Conservation (phyloP, 2,329 filamentous ascomycete genomes). For the Myriosclerotinia curreyana region DNA sequence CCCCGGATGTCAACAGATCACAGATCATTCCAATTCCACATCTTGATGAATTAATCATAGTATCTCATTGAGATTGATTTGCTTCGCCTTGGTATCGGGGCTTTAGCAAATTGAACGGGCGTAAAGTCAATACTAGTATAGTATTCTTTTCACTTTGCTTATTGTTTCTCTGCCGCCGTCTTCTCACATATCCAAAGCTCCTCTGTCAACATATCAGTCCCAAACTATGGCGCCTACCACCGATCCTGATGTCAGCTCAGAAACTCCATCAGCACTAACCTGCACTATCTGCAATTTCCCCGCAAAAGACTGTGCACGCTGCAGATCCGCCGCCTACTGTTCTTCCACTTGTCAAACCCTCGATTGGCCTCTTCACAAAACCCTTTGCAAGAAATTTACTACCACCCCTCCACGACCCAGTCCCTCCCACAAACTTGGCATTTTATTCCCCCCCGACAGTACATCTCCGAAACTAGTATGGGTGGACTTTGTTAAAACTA, state of each 20-base stretch:
- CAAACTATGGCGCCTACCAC: neutral
- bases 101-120: no score
- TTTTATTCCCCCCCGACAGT: neutral
- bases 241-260: no score
- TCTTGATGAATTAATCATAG: no score
- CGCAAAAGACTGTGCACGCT: constrained; percentile 1
- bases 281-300: neutral
- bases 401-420: neutral
- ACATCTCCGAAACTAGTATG: neutral
- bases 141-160: neutral
- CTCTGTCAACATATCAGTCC: no score
- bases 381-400: neutral
- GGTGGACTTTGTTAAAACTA: neutral
- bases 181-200: no score
- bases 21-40: no score
- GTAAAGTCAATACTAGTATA: neutral
- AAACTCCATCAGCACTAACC: neutral
- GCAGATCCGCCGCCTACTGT: neutral
- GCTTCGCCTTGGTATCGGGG: no score
- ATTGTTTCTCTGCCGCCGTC: neutral
- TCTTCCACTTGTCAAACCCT: neutral
- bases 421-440: neutral
- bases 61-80: no score
- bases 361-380: constrained; percentile 7
- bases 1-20: no score